These are phyloP conservation scores for Teratosphaeria pseudoeucalypti DNA, from an alignment of 2,329 filamentous ascomycete genomes.

Conservation along the genomic window DNA sequence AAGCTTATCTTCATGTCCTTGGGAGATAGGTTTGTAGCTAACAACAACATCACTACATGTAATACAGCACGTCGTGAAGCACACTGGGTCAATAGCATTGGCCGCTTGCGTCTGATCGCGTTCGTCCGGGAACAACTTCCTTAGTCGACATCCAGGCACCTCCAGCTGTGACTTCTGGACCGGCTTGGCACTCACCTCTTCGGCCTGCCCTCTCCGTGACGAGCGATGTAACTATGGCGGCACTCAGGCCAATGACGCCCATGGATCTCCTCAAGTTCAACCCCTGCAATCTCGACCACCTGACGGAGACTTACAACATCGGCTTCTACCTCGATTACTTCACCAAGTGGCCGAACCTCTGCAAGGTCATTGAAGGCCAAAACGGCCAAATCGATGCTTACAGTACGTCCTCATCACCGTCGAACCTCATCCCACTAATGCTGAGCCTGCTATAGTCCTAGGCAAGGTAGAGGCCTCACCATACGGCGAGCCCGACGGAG, in stretches of 20 bases:
- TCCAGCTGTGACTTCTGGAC: background rate
- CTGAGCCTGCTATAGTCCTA: slow-evolving; percentile 57
- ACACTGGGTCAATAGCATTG: background rate
- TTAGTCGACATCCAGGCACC: background rate
- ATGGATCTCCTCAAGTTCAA: slow-evolving; percentile 82
- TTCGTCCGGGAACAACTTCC: background rate
- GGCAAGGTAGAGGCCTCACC: slow-evolving; percentile 78
- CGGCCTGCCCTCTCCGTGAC: background rate
- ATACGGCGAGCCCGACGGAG: slow-evolving; percentile 61
- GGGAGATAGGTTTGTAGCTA: background rate
- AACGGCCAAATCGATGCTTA: slow-evolving; percentile 89
- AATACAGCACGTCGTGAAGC: background rate
- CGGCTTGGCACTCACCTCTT: background rate
- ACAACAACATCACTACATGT: background rate
- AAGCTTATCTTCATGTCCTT: background rate
- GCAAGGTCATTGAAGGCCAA: slow-evolving; percentile 79
- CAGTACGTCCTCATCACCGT: slow-evolving; percentile 47
- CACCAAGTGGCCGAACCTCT: slow-evolving; percentile 88
- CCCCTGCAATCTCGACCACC: slow-evolving; percentile 85
- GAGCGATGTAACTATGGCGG: background rate
- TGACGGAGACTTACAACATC: slow-evolving; percentile 97
- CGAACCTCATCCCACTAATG: background rate
- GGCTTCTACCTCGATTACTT: slow-evolving; percentile 94
- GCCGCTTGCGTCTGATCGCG: background rate
- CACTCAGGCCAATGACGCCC: slow-evolving; percentile 74